These are phyloP conservation scores for barrel medic (Medicago truncatula) DNA, from an alignment of 306 rosid species.

Conservation along the genomic window MtrunA17r5.0-ANR NC_053048.1:32436501-32437000, in stretches of 20 bases:
- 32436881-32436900: conserved; percentile 72
- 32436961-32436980: conserved; percentile 88
- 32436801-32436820: neutral
- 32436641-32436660: conserved; percentile 60
- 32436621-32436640: conserved; percentile 74
- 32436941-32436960: conserved; percentile 85
- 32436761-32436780: conserved; percentile 48
- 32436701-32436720: conserved; percentile 60
- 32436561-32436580: conserved; percentile 78
- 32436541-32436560: conserved; percentile 68
- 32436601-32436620: conserved; percentile 79
- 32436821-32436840: conserved; percentile 4
- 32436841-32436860: conserved; percentile 22
- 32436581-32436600: conserved; percentile 68
- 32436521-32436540: conserved; percentile 67
- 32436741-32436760: conserved; percentile 79
- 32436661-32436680: conserved; percentile 66
- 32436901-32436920: conserved; percentile 80
- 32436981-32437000: conserved; percentile 80
- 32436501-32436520: conserved; percentile 77
- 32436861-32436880: conserved; percentile 83
- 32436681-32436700: conserved; percentile 52
- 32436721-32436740: conserved; percentile 70
- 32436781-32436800: neutral
- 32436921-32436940: conserved; percentile 70